Conservation (phyloP, 352 stramenopile genomes). For the Globisporangium takayamanum region DNA sequence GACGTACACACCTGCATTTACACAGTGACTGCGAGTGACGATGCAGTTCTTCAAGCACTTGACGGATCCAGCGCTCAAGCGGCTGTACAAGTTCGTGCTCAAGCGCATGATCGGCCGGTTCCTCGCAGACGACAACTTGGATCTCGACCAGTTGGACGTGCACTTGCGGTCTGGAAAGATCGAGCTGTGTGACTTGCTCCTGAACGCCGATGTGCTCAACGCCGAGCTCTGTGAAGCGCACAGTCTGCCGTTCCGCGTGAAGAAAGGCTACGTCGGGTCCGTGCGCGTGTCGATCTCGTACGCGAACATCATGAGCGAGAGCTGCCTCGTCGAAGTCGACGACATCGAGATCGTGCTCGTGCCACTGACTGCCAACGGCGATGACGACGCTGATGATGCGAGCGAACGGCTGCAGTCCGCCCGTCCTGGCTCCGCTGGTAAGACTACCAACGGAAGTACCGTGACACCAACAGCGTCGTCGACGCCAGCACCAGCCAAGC, state of each 20-base stretch:
- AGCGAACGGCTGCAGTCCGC: background rate
- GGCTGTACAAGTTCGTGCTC: slow-evolving; percentile 88
- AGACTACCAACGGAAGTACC: background rate
- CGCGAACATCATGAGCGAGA: slow-evolving; percentile 85
- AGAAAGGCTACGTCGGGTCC: slow-evolving; percentile 81
- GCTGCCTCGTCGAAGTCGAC: slow-evolving; percentile 82
- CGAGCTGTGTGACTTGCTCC: slow-evolving; percentile 74
- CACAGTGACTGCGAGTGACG: background rate
- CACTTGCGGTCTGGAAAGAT: slow-evolving; percentile 69
- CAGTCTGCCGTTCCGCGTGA: slow-evolving; percentile 74
- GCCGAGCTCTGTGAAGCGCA: slow-evolving; percentile 62
- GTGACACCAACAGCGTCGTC: background rate
- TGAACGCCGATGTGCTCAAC: slow-evolving; percentile 80
- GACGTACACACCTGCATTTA: background rate
- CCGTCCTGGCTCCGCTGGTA: no score
- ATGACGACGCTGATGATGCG: background rate
- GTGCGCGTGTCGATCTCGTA: slow-evolving; percentile 84
- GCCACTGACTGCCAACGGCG: slow-evolving; percentile 21
- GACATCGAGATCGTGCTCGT: slow-evolving; percentile 87
- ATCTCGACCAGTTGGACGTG: slow-evolving; percentile 84
- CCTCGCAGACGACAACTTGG: slow-evolving; percentile 70
- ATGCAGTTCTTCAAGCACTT: slow-evolving; percentile 89
- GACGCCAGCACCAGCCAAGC: background rate
- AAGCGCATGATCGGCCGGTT: slow-evolving; percentile 88
- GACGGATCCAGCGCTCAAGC: slow-evolving; percentile 85